These are phyloP conservation scores for Apiospora sp. DNA, from an alignment of 2,329 filamentous ascomycete genomes.

Conservation along the genomic window DNA sequence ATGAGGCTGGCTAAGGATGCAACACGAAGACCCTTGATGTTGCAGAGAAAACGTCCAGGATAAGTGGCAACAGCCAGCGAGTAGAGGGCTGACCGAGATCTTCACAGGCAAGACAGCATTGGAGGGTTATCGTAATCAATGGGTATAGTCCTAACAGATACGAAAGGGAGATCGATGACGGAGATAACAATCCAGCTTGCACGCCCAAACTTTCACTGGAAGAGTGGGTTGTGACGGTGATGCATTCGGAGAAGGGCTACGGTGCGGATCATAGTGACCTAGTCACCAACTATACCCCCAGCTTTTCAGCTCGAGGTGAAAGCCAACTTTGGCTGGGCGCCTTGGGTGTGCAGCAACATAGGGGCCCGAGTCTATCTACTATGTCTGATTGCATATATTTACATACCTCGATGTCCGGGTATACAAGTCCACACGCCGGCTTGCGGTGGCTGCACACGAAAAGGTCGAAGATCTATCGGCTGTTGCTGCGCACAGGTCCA, in stretches of 20 bases:
- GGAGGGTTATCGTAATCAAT: not conserved
- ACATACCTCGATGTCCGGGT: not conserved
- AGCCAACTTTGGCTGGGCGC: not conserved
- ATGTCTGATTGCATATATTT: not conserved
- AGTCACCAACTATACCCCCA: not conserved
- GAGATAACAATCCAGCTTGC: not conserved
- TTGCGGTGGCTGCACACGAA: not conserved
- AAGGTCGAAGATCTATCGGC: not conserved
- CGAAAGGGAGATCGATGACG: not conserved
- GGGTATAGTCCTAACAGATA: not conserved
- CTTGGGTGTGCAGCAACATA: not conserved
- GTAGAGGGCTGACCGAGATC: not conserved
- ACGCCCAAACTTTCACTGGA: not conserved
- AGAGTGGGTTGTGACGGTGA: not conserved
- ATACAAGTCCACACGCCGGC: conserved; percentile 7
- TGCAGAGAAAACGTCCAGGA: not conserved
- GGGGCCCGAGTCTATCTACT: not conserved
- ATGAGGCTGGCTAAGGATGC: not conserved
- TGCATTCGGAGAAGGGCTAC: not conserved
- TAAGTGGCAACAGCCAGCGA: not conserved
- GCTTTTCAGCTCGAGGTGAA: conserved; percentile 3
- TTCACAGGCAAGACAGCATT: not conserved
- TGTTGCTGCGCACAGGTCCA: conserved; percentile 2
- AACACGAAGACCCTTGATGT: not conserved
- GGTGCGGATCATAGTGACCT: not conserved